These are phyloP conservation scores for Stagonosporopsis cucurbitacearum DNA, from an alignment of 2,329 filamentous ascomycete genomes.

Conservation along the genomic window DNA sequence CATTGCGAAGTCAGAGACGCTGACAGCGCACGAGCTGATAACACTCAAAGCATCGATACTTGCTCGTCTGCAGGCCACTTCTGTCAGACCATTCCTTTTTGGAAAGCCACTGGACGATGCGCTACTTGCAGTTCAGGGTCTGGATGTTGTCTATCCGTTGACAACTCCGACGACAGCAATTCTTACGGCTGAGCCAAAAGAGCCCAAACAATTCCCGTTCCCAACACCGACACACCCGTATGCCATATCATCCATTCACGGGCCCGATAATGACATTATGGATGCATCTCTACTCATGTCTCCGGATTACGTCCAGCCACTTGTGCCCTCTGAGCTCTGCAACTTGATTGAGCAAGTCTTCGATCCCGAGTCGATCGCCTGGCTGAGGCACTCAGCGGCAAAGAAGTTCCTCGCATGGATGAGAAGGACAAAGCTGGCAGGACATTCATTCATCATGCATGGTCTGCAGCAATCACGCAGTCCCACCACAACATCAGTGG, in stretches of 20 bases:
- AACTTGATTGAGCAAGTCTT: slow-evolving; percentile 77
- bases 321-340: slow-evolving; percentile 76
- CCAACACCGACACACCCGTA: slow-evolving; percentile 62
- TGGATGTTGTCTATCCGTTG: slow-evolving; percentile 27
- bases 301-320: slow-evolving; percentile 83
- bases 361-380: slow-evolving; percentile 76
- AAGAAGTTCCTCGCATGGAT: slow-evolving; percentile 81
- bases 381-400: slow-evolving; percentile 81
- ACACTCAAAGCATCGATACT: slow-evolving; percentile 66
- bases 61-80: slow-evolving; percentile 62
- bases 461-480: slow-evolving; percentile 34
- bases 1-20: slow-evolving; percentile 76
- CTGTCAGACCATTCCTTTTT: slow-evolving; percentile 73
- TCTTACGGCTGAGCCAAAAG: slow-evolving; percentile 6
- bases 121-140: slow-evolving; percentile 42
- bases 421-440: slow-evolving; percentile 47
- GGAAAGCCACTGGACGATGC: slow-evolving; percentile 51
- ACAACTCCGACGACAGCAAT: slow-evolving; percentile 5
- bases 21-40: slow-evolving; percentile 64
- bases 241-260: slow-evolving; percentile 76
- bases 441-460: slow-evolving; percentile 38
- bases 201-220: slow-evolving; percentile 38
- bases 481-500: slow-evolving; percentile 40
- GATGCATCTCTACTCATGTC: slow-evolving; percentile 94
- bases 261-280: slow-evolving; percentile 79